Evolutionary conservation across 2,329 filamentous ascomycete species (phyloP).

Genomic region (Xylaria arbuscula): DNA sequence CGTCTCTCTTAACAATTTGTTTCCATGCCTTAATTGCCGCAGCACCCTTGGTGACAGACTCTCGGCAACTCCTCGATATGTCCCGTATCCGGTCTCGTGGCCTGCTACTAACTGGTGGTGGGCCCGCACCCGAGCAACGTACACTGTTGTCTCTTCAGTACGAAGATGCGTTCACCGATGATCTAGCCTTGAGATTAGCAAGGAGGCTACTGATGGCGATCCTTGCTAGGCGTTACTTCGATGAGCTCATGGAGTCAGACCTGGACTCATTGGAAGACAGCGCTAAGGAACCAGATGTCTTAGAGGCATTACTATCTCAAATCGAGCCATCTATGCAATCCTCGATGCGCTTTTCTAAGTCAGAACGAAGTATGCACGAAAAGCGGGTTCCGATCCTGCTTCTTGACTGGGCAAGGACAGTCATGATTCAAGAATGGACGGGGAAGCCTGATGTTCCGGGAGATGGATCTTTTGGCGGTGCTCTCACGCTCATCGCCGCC

Average conservation of each 20-base stretch:
- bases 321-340: slow-evolving; percentile 63
- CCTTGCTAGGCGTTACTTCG: slow-evolving; percentile 62
- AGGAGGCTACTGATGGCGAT: slow-evolving; percentile 69
- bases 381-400: slow-evolving; percentile 66
- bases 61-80: slow-evolving; percentile 65
- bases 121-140: slow-evolving; percentile 59
- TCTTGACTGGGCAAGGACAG: slow-evolving; percentile 78
- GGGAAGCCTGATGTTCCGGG: slow-evolving; percentile 76
- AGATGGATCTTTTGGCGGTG: slow-evolving; percentile 79
- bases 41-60: slow-evolving; percentile 62
- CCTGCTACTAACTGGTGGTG: slow-evolving; percentile 60
- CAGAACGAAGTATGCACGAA: slow-evolving; percentile 67
- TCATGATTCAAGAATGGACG: slow-evolving; percentile 85
- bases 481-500: slow-evolving; percentile 76
- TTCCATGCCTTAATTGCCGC: slow-evolving; percentile 71
- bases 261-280: slow-evolving; percentile 49
- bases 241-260: slow-evolving; percentile 56
- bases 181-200: slow-evolving; percentile 68
- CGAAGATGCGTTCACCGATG: slow-evolving; percentile 71
- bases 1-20: slow-evolving; percentile 67
- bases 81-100: slow-evolving; percentile 69
- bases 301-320: slow-evolving; percentile 63
- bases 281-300: slow-evolving; percentile 55
- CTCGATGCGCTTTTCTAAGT: slow-evolving; percentile 60
- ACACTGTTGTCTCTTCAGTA: slow-evolving; percentile 67